Evolutionary conservation across 768 basidiomycete genomes (phyloP).

Genomic region (Exidia glandulosa): DNA sequence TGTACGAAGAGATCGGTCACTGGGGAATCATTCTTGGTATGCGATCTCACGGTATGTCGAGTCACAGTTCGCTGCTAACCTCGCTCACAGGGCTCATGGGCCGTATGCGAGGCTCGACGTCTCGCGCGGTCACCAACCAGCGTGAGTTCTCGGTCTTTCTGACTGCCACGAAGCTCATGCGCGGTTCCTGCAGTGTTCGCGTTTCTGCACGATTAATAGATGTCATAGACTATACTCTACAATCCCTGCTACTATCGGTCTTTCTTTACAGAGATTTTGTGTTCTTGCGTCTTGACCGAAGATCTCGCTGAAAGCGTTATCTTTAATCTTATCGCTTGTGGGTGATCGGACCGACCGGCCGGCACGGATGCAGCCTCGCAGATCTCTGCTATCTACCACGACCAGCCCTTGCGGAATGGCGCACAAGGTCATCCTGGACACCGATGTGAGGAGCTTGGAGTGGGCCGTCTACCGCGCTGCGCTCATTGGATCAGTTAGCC

Average conservation of each 20-base stretch:
- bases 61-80: not conserved
- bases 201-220: not conserved
- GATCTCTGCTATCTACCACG: too few species aligned
- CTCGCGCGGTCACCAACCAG: not conserved
- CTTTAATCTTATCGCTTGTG: too few species aligned
- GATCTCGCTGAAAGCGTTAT: too few species aligned
- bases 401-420: conserved; percentile 1
- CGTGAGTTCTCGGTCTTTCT: not conserved
- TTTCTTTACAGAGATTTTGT: too few species aligned
- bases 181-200: not conserved
- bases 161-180: not conserved
- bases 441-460: conserved; percentile 2
- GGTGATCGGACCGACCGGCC: too few species aligned
- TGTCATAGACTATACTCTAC: not conserved
- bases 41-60: not conserved
- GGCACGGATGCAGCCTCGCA: too few species aligned
- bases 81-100: not conserved
- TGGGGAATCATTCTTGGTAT: conserved; percentile 6
- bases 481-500: not conserved
- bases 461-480: not conserved
- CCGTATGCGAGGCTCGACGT: not conserved
- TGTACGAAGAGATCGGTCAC: conserved; percentile 9
- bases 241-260: too few species aligned
- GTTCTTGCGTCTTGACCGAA: too few species aligned
- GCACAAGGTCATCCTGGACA: conserved; percentile 7